phyloP scores from a whole-genome alignment of 495 filamentous ascomycete genomes.

The Xylaria intraflava region DNA sequence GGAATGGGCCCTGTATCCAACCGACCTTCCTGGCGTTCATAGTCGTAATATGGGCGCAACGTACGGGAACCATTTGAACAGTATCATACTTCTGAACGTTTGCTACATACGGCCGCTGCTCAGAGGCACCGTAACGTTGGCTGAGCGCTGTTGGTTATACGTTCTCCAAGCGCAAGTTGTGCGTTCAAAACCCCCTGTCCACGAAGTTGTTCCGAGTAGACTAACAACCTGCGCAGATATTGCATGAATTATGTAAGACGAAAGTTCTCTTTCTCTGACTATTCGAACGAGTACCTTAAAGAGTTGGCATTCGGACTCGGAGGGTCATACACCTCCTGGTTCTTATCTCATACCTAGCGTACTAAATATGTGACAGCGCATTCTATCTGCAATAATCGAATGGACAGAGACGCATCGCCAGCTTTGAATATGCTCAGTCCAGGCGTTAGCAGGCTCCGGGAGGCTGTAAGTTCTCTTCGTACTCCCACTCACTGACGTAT shows the following conservation, averaged over 20 bases:
- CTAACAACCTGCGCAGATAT: not conserved
- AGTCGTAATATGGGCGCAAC: not conserved
- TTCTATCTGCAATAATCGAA: not conserved
- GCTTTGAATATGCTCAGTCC: not conserved
- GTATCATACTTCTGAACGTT: not conserved
- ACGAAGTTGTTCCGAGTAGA: not conserved
- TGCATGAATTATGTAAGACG: slow-evolving; percentile 1
- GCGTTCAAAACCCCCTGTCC: not conserved
- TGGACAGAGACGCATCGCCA: not conserved
- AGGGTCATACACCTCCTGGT: too few relatives aligned
- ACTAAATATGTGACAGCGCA: not conserved
- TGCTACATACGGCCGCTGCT: not conserved
- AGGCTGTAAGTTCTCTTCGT: not conserved
- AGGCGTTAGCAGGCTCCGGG: not conserved
- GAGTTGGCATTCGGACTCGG: not conserved
- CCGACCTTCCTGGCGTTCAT: not conserved
- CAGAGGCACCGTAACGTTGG: not conserved
- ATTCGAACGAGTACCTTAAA: not conserved
- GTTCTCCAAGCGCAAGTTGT: not conserved
- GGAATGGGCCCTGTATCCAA: not conserved
- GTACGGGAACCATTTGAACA: not conserved
- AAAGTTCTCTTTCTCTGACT: not conserved
- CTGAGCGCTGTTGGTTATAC: not conserved
- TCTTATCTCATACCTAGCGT: too few relatives aligned
- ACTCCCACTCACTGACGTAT: not conserved